Evolutionary conservation across 2,329 filamentous ascomycete species (phyloP).

Genomic region (Fusarium virguliforme): DNA sequence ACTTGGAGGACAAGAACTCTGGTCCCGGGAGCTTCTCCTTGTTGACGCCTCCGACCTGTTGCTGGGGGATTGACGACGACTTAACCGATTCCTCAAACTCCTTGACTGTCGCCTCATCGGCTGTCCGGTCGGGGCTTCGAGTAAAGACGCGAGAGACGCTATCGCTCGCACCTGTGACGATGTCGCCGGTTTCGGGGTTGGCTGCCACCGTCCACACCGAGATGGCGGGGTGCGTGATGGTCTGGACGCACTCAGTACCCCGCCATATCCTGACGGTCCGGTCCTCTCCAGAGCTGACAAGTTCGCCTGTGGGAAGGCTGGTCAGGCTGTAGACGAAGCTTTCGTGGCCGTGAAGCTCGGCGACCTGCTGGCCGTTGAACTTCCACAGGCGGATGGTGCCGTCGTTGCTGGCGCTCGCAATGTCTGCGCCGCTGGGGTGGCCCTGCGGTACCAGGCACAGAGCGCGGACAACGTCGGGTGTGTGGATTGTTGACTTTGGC

Average conservation of each 20-base stretch:
- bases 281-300: slow-evolving; percentile 94
- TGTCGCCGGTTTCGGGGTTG: slow-evolving; percentile 86
- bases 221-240: slow-evolving; percentile 96
- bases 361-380: slow-evolving; percentile 81
- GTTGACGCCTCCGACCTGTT: slow-evolving; percentile 87
- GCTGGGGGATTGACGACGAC: slow-evolving; percentile 87
- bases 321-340: slow-evolving; percentile 94
- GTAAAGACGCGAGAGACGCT: slow-evolving; percentile 89
- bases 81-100: slow-evolving; percentile 88
- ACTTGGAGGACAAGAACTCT: slow-evolving; percentile 85
- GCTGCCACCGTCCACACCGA: slow-evolving; percentile 96
- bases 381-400: slow-evolving; percentile 91
- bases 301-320: slow-evolving; percentile 83
- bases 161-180: slow-evolving; percentile 94
- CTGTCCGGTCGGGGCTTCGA: slow-evolving; percentile 77
- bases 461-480: slow-evolving; percentile 89
- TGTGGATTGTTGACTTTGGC: slow-evolving; percentile 70
- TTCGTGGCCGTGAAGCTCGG: slow-evolving; percentile 88
- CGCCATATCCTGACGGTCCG: slow-evolving; percentile 94
- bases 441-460: slow-evolving; percentile 83
- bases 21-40: slow-evolving; percentile 93
- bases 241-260: slow-evolving; percentile 87
- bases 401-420: slow-evolving; percentile 95
- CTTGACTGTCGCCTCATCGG: slow-evolving; percentile 76
- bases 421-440: slow-evolving; percentile 88